These are phyloP conservation scores for Fraxinus excelsior DNA, from an alignment of 257 asterid species.

Conservation along the genomic window DNA sequence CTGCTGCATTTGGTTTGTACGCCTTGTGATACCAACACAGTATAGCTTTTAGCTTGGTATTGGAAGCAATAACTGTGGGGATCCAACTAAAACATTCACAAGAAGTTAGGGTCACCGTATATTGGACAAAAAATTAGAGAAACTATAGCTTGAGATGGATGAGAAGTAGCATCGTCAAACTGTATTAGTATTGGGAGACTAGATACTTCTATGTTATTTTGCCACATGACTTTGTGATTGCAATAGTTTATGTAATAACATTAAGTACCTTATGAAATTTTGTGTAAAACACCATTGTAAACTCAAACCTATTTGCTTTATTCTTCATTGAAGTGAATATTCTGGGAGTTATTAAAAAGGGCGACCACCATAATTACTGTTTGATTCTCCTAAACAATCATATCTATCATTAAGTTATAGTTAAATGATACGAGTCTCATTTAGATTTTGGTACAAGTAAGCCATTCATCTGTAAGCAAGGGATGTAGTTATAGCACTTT, in stretches of 20 bases:
- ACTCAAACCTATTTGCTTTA: not conserved
- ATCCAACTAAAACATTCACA: not conserved
- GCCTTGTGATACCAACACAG: not conserved
- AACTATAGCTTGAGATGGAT: too few species aligned
- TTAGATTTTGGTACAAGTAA: slow-evolving; percentile 7
- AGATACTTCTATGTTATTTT: not conserved
- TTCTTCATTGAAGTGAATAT: not conserved
- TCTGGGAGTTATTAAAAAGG: not conserved
- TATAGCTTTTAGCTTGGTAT: not conserved
- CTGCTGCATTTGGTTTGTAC: not conserved
- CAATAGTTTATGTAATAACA: not conserved
- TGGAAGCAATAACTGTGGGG: not conserved
- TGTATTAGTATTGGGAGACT: not conserved
- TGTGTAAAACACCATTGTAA: not conserved
- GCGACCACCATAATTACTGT: not conserved
- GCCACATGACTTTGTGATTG: not conserved
- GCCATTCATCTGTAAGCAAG: not conserved
- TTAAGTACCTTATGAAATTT: not conserved
- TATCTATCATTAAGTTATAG: not conserved
- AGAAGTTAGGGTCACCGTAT: not conserved
- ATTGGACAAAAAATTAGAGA: not conserved
- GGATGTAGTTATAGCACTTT: not conserved
- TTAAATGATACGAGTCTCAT: slow-evolving; percentile 7
- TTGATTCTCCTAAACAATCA: slow-evolving; percentile 1
- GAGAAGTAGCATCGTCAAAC: not conserved